A percentile compares a stretch with the other conserved stretches of the same genome.
Evolutionary conservation across 2,329 filamentous ascomycete genomes (phyloP).

Genomic region (Cytospora leucostoma): DNA sequence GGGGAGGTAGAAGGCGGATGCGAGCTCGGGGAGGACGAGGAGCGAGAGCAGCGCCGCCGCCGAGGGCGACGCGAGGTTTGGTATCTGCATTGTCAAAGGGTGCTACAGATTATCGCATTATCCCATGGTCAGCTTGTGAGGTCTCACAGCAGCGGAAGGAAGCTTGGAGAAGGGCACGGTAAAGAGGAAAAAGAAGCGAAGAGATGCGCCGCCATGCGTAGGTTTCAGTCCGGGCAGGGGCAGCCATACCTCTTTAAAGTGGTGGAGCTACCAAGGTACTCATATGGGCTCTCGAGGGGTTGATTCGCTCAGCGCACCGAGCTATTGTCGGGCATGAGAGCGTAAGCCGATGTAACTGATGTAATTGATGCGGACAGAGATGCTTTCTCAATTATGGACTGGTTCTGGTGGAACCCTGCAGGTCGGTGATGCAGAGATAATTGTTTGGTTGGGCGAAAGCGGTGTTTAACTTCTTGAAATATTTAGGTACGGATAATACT

Average conservation of each 20-base stretch:
- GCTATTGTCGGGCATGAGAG: neutral
- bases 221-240: neutral
- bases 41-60: constrained; percentile 53
- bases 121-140: constrained; percentile 1
- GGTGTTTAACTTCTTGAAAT: neutral
- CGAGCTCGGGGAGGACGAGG: constrained; percentile 54
- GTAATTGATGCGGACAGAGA: neutral
- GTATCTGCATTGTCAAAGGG: constrained; percentile 45
- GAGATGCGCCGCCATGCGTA: neutral
- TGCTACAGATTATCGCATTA: neutral
- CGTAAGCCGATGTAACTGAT: no score
- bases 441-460: neutral
- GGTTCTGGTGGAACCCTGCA: neutral
- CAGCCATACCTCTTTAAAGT: neutral
- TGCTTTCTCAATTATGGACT: neutral
- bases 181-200: neutral
- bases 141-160: neutral
- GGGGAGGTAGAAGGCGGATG: constrained; percentile 88
- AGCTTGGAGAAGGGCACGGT: no score
- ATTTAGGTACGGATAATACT: neutral
- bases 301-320: neutral
- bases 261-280: neutral
- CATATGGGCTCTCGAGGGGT: neutral
- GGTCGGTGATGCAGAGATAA: neutral
- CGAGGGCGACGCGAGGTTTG: constrained; percentile 48